Percentiles rank a stretch among this genome's conserved stretches.
These are phyloP conservation scores for Termitomyces titanicus DNA, from an alignment of 768 basidiomycete species.

Conservation along the genomic window DNA sequence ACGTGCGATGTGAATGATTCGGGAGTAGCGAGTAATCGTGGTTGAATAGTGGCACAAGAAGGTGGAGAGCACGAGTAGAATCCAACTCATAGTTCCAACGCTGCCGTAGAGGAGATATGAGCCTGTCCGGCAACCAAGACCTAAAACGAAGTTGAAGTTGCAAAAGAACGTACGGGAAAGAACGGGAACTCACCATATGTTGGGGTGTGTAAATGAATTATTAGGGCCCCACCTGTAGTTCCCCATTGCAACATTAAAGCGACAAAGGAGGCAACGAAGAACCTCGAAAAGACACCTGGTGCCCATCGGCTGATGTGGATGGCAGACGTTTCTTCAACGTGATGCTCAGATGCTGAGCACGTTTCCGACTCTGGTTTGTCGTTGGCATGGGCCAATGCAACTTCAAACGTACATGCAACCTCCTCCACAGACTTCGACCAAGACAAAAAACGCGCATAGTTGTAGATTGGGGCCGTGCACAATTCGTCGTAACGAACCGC, in stretches of 20 bases:
- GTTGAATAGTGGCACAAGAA: too few species aligned
- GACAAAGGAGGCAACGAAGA: too few species aligned
- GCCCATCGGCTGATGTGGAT: too few species aligned
- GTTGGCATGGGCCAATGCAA: neutral
- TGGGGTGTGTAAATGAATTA: slow-evolving; percentile 19
- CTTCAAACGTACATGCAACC: slow-evolving; percentile 12
- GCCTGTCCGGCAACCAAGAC: slow-evolving; percentile 20
- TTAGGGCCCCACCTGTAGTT: too few species aligned
- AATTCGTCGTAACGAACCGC: slow-evolving; percentile 11
- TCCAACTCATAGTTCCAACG: slow-evolving; percentile 20
- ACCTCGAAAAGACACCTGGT: too few species aligned
- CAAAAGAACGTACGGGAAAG: neutral
- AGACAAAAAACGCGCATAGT: too few species aligned
- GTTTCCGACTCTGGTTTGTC: too few species aligned
- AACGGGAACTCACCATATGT: slow-evolving; percentile 17
- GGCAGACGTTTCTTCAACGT: too few species aligned
- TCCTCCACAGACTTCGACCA: slow-evolving; percentile 14
- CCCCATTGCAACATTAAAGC: too few species aligned
- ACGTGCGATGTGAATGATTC: slow-evolving; percentile 15
- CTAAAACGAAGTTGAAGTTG: slow-evolving; percentile 1
- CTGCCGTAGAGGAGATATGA: slow-evolving; percentile 21
- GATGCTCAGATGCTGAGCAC: too few species aligned
- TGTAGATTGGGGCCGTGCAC: too few species aligned
- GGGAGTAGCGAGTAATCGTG: slow-evolving; percentile 5
- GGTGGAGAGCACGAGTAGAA: slow-evolving; percentile 18